These are phyloP conservation scores for Eremochloa ophiuroides DNA, from an alignment of 176 grass and related monocot genomes.

Conservation along the genomic window DNA sequence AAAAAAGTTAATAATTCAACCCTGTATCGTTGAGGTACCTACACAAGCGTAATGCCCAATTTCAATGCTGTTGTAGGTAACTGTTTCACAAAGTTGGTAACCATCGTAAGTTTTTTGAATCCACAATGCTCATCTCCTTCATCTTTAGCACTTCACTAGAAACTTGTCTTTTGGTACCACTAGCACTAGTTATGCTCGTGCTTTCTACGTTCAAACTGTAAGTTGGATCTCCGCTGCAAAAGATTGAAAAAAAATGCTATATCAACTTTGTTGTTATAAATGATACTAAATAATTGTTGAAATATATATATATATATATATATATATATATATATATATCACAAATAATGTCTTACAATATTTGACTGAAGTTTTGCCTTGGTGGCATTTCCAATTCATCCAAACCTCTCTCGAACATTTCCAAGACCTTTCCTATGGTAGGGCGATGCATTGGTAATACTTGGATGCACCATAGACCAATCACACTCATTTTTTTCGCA, in stretches of 20 bases:
- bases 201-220: neutral
- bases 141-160: neutral
- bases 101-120: neutral
- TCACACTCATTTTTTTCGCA: slow-evolving; percentile 30
- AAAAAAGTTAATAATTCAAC: neutral
- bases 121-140: neutral
- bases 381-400: slow-evolving; percentile 39
- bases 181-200: neutral
- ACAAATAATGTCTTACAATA: slow-evolving; percentile 3
- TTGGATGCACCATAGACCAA: slow-evolving; percentile 52
- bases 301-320: no score
- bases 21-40: neutral
- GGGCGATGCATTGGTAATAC: slow-evolving; percentile 32
- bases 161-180: neutral
- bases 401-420: slow-evolving; percentile 42
- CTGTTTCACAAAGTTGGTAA: neutral
- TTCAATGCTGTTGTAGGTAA: neutral
- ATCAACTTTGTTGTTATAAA: neutral
- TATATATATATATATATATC: no score
- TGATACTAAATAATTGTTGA: neutral
- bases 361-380: neutral
- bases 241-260: neutral
- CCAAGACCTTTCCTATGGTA: slow-evolving; percentile 40
- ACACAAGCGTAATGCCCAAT: neutral
- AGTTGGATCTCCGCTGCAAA: neutral